Evolutionary conservation across 2,329 filamentous ascomycete species (phyloP).

Genomic region (Cercospora sp.): DNA sequence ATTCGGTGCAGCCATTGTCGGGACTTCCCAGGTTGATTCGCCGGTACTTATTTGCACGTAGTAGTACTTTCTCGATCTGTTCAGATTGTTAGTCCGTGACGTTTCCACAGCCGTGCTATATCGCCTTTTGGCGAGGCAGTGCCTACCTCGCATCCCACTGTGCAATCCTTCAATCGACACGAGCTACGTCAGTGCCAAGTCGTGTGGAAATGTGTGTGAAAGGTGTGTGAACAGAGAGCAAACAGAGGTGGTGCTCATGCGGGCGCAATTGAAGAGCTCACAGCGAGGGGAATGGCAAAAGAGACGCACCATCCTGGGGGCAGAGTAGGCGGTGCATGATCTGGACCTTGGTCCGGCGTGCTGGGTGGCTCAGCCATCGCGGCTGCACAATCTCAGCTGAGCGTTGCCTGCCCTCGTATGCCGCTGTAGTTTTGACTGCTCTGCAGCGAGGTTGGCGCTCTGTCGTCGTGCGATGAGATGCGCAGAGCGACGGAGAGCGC

Average conservation of each 20-base stretch:
- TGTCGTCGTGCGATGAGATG: background rate
- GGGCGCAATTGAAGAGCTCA: conserved; percentile 9
- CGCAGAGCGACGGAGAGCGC: background rate
- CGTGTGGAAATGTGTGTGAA: conserved; percentile 21
- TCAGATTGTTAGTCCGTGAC: conserved; percentile 16
- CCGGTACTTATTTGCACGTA: conserved; percentile 46
- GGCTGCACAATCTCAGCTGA: conserved; percentile 13
- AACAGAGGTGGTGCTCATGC: conserved; percentile 1
- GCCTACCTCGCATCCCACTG: conserved; percentile 46
- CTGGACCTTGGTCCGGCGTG: conserved; percentile 43
- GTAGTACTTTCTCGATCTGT: conserved; percentile 45
- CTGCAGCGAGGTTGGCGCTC: background rate
- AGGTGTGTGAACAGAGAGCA: background rate
- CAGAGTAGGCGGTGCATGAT: conserved; percentile 40
- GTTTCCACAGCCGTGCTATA: background rate
- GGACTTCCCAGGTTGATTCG: conserved; percentile 45
- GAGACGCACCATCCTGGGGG: conserved; percentile 43
- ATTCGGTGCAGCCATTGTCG: conserved; percentile 42
- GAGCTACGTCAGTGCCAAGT: conserved; percentile 39
- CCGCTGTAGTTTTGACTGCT: background rate
- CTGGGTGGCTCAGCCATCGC: conserved; percentile 36
- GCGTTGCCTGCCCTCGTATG: background rate
- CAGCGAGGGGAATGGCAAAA: conserved; percentile 19
- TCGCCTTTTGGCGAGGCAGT: background rate
- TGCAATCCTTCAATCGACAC: conserved; percentile 40